Percentiles rank a stretch among this genome's conserved stretches.
Evolutionary conservation across 805 yeast species (phyloP).

Genomic region (Wickerhamiella qilinensis): DNA sequence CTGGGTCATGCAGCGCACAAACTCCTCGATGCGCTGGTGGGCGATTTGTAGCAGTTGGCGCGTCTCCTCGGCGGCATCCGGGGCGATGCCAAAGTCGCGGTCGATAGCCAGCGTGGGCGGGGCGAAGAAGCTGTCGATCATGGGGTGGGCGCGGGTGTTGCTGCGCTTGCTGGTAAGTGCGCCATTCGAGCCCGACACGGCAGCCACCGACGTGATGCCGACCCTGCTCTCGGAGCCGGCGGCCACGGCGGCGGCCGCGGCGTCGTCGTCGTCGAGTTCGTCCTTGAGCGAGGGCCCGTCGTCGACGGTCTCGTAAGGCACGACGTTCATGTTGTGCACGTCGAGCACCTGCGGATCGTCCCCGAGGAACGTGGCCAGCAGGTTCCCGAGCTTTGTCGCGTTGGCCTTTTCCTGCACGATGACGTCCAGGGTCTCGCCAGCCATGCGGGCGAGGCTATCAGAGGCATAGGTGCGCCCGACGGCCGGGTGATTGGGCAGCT

Average conservation of each 20-base stretch:
- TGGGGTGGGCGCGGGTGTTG: conserved; percentile 20
- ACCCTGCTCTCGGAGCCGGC: no score
- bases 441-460: conserved; percentile 39
- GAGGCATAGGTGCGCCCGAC: conserved; percentile 49
- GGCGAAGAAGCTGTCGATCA: conserved; percentile 49
- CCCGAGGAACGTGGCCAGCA: conserved; percentile 69
- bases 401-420: conserved; percentile 71
- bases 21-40: conserved; percentile 73
- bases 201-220: conserved; percentile 7
- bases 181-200: conserved; percentile 4
- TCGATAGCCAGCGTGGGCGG: conserved; percentile 36
- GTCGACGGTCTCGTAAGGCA: conserved; percentile 33
- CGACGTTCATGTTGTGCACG: conserved; percentile 49
- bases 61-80: conserved; percentile 48
- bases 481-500: conserved; percentile 55
- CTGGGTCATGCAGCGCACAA: conserved; percentile 57
- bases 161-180: conserved; percentile 9
- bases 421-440: conserved; percentile 56
- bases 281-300: conserved; percentile 7
- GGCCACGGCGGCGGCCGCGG: conserved; percentile 4
- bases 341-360: conserved; percentile 49
- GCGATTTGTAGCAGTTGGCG: conserved; percentile 64
- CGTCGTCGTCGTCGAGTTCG: conserved; percentile 21
- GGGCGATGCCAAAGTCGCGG: conserved; percentile 33
- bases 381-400: conserved; percentile 51